Evolutionary conservation across 352 stramenopile species (phyloP), one percentile per base, ranked within the genome.

Genomic region (Globisporangium ultimum): DNA sequence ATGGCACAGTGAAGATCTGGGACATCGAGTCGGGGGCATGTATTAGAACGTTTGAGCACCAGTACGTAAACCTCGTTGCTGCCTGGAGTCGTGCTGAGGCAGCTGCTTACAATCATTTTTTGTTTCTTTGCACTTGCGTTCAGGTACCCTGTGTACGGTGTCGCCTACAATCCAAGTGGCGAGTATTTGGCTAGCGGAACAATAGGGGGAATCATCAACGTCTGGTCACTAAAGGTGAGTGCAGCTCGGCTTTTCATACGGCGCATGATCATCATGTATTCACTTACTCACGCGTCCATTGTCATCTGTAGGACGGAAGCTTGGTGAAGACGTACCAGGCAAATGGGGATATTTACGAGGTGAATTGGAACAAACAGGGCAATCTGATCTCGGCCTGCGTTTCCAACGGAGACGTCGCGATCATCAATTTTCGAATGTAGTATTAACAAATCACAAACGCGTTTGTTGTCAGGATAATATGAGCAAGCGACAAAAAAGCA

Each of bases 271-370:
- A 28, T 28, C 24, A 5, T 60, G 15, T 58, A 76, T 74, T 85
- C 14, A 81, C 80, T 53, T 80, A 48, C 28, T 36, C 28, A 36
- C 21, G 24, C 28, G 34, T 50, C 10, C 15, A 10, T 53, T 49
- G 32, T 42, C 9, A 17, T 43, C 14, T 24, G 55, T 59, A 94
- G 85, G 82, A 93, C 34, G 78, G 83, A 15, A 72, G 70, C 42
- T 75, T 96, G 66, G 72, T 89, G 47, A 94, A 95, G 74, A 89
- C 81, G 71, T 96, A 93, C 70, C 78, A 96, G 76, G 89, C 86
- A 50, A 86, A 89, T 74, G 91, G 91, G 50, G 97, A 99, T 82
- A 99, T 99, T 78, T 99, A 99, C 84, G 97, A 99, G 78, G 95
- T 99, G 63, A 97, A 97, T 70, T 99, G 97, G 97, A 99, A 98